Evolutionary conservation across 768 basidiomycete species (phyloP), one percentile per base, ranked within the genome.

Genomic region (Chlorophyllum brunneum): DNA sequence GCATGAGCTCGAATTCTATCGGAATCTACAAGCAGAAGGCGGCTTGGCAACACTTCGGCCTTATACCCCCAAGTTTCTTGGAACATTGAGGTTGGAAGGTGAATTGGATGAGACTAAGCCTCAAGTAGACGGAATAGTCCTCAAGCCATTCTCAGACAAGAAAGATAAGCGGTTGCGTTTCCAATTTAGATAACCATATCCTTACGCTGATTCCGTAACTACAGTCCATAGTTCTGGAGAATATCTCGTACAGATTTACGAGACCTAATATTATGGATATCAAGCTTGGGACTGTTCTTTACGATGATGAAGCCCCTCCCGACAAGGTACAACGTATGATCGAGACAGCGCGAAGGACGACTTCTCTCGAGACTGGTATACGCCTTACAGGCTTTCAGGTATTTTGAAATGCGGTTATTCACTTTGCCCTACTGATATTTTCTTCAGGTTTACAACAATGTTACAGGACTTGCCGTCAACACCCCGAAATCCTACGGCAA

Each of bases 321-420:
- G 90, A 88, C 52, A 99, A 99, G 70, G 76, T 79, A 54, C 77
- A 70, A 34, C 81, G 89, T 22, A 94, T 95, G 94, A 71, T 78
- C 51, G 76, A 80, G 59, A 74, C 77, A 1, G 92, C 92, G 1
- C 72, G 69, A 24, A 68, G 76, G 8, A 85, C 90, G 0, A 98
- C 95, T 1, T 86, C 82, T 8, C 63, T 75, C 2, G 79, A 83
- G 65, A 87, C 85, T 0, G 97, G 95, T 0, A 56, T 98, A 3
- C 70, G 91, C 33, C 66, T 98, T 43, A 97, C 94, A 1, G 97
- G 91, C 5, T 98, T 92, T 67, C 90, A 93, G 76, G 95, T 93
- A 57, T 20, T 13, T 8, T n/a, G 4, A 18, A 27, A 49, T 48
- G 26, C 22, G 34, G 22, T 22, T 47, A 22, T 24, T 20, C 37